Base-by-base conservation (phyloP, 177 flowering plant species). In the Vitis hybrid region DNA sequence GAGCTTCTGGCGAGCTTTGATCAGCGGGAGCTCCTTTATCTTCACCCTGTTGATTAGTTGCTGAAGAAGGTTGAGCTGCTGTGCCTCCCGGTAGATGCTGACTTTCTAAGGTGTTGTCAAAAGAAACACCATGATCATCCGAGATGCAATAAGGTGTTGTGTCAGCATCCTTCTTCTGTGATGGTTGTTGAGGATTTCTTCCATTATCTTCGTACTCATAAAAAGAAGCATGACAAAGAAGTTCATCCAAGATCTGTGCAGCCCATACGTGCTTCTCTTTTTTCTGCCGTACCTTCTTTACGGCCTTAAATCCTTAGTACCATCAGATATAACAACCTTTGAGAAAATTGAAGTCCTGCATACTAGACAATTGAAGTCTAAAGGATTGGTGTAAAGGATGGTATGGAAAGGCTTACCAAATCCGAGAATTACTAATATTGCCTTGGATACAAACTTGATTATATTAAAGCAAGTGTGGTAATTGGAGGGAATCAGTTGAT, bases 201-300 rank as follows among this genome's bases (percentile, higher is more conserved):
- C 80, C 82, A 54, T 27, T 69, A 40, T 68, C 15, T 2, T 68
- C 75, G 21, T 81, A 77, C 65, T 77, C 64, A 35, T 73, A 71
- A 14, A 9, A 3, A 2, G 71, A 57, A 62, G 71, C 35, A 1
- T 8, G 11, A 24, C 60, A 12, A 2, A 83, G 21, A 1, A 83
- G 81, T 71, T 81, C 71, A 18, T 79, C 54, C 84, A 83, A 63
- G 62, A 83, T 32, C 56, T 73, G 79, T 19, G 61, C 32, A 7
- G 84, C 56, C 86, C 84, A 79, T 18, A 11, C 55, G 61, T 83
- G 79, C 65, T 75, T 81, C 73, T 75, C 55, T 66, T 83, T 83
- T 66, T 73, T 73, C 11, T 75, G 70, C 27, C 8, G 4, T 2
- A 79, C 48, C 55, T 71, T 74, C 2, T 4, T 52, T 62, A 77